Percentiles rank a stretch among this genome's conserved stretches.
Evolutionary conservation across 148 eudicot genomes (phyloP).

Genomic region (Rheum nobile): DNA sequence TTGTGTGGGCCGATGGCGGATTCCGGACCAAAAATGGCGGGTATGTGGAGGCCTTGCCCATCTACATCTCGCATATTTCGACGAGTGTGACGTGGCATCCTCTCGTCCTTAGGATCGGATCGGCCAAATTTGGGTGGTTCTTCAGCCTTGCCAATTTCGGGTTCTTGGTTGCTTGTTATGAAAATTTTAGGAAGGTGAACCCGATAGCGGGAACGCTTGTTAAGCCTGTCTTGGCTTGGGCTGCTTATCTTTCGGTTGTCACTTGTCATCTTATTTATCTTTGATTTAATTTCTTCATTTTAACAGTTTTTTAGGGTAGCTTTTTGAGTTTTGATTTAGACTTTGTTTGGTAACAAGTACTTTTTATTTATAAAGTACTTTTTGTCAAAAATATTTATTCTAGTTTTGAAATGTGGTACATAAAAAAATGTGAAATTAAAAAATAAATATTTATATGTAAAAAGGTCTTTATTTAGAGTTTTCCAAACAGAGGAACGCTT

Average conservation of each 20-base stretch:
- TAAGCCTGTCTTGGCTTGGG: slow-evolving; percentile 25
- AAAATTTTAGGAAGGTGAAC: slow-evolving; percentile 16
- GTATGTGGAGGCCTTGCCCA: slow-evolving; percentile 7
- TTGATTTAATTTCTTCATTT: not conserved
- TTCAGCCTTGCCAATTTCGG: slow-evolving; percentile 20
- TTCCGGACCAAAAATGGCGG: slow-evolving; percentile 7
- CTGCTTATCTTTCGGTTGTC: slow-evolving; percentile 15
- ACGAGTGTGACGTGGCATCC: slow-evolving; percentile 25
- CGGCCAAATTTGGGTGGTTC: slow-evolving; percentile 9
- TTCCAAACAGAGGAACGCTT: too few species aligned
- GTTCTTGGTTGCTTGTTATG: slow-evolving; percentile 15
- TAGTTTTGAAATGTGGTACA: too few species aligned
- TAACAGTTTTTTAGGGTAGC: not conserved
- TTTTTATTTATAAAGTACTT: too few species aligned
- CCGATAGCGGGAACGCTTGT: slow-evolving; percentile 13
- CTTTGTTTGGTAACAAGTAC: too few species aligned
- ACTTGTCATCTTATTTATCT: slow-evolving; percentile 19
- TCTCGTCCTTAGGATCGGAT: slow-evolving; percentile 21
- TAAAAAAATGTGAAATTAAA: too few species aligned
- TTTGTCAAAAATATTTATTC: too few species aligned
- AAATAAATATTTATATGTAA: too few species aligned
- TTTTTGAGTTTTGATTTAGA: not conserved
- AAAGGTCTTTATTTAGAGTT: too few species aligned
- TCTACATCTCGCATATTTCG: slow-evolving; percentile 18
- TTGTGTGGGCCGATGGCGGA: slow-evolving; percentile 29